Evolutionary conservation across 108 stramenopile genomes (phyloP).

Genomic region (Tribonema minus): DNA sequence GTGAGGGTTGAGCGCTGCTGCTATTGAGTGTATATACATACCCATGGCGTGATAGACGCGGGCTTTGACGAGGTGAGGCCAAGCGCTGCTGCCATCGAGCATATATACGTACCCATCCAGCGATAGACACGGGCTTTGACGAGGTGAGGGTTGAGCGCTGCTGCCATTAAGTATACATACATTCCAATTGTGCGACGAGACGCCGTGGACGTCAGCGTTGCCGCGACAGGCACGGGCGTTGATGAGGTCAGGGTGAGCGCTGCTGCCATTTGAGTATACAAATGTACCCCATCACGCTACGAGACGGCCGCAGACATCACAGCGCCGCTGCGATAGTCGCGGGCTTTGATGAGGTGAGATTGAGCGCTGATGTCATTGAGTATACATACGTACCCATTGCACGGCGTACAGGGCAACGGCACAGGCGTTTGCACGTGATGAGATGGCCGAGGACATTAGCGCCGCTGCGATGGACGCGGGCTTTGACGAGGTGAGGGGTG

Average conservation of each 20-base stretch:
- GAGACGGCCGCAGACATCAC: too few species aligned
- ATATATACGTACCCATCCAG: too few species aligned
- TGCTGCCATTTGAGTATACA: too few species aligned
- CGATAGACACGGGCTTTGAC: too few species aligned
- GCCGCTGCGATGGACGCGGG: neutral
- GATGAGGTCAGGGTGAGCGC: too few species aligned
- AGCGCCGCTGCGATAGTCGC: neutral
- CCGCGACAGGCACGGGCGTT: neutral
- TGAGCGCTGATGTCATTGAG: neutral
- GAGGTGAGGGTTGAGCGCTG: too few species aligned
- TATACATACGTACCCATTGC: too few species aligned
- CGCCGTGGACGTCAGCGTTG: neutral
- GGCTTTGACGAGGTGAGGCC: neutral
- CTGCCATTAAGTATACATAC: neutral
- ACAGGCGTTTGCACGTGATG: constrained; percentile 21
- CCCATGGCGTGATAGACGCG: neutral
- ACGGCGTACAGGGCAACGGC: constrained; percentile 29
- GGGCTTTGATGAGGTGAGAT: neutral
- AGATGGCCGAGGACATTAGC: constrained; percentile 8
- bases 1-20: too few species aligned
- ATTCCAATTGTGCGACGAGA: constrained; percentile 1
- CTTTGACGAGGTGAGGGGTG: neutral
- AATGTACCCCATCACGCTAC: too few species aligned
- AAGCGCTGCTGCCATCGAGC: neutral
- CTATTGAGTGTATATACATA: too few species aligned